Conservation (phyloP, 2,329 filamentous ascomycete species). For the Exophiala sideris region DNA sequence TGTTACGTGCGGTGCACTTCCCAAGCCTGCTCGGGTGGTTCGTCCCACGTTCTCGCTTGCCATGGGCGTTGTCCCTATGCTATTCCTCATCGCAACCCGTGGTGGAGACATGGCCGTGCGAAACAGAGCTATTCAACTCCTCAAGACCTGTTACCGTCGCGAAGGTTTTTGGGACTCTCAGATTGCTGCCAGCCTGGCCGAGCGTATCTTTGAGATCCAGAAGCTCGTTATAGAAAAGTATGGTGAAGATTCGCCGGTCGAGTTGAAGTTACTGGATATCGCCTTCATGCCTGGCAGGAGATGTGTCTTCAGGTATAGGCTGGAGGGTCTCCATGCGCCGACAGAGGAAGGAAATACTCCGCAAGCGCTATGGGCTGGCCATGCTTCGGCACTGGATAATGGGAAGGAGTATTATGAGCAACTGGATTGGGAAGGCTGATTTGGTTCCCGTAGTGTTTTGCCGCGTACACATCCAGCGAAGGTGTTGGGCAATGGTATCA, state of each 20-base stretch:
- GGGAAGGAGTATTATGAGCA: conserved; percentile 1
- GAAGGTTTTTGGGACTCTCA: conserved; percentile 65
- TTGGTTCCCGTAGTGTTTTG: not conserved
- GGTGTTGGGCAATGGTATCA: no score
- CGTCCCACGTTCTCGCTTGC: conserved; percentile 55
- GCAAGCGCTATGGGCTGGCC: not conserved
- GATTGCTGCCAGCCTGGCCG: conserved; percentile 9
- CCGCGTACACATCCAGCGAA: not conserved
- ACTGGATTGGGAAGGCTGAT: not conserved
- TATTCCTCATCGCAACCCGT: conserved; percentile 65
- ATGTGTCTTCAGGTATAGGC: conserved; percentile 6
- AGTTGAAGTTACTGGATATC: conserved; percentile 13
- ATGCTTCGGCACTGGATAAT: not conserved
- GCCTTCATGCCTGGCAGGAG: conserved; percentile 5
- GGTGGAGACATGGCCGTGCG: conserved; percentile 58
- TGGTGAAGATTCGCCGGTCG: not conserved
- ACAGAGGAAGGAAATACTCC: not conserved
- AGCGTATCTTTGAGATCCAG: conserved; percentile 11
- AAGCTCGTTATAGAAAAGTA: not conserved
- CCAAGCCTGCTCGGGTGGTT: not conserved
- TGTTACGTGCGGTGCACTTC: not conserved
- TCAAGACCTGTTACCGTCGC: conserved; percentile 58
- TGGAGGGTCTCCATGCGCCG: not conserved
- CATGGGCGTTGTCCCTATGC: conserved; percentile 61
- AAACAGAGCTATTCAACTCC: conserved; percentile 59